Percentiles rank a stretch among this genome's conserved stretches.
phyloP scores from a whole-genome alignment of 345 rosid species.

The Excoecaria cochinchinensis region DNA sequence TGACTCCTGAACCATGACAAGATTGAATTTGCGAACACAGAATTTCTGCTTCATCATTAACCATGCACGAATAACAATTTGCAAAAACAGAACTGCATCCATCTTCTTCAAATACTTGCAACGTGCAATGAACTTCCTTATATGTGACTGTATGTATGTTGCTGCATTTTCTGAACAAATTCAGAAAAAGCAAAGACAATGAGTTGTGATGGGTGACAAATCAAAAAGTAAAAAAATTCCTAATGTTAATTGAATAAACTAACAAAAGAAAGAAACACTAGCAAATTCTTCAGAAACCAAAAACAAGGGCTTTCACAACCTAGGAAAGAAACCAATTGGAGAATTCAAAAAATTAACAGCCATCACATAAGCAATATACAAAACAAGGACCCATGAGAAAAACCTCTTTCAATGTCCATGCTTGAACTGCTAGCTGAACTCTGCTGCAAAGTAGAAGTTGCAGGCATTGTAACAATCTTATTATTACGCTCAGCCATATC shows the following conservation, averaged over 20 bases:
- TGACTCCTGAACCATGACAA: slow-evolving; percentile 23
- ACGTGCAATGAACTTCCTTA: slow-evolving; percentile 47
- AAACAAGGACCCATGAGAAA: slow-evolving; percentile 7
- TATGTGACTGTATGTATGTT: slow-evolving; percentile 57
- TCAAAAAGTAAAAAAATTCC: neutral
- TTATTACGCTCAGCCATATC: slow-evolving; percentile 65
- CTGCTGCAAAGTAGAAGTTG: slow-evolving; percentile 30
- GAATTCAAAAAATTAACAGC: neutral
- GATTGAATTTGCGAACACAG: slow-evolving; percentile 17
- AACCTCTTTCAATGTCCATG: slow-evolving; percentile 47
- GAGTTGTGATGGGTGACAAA: no score
- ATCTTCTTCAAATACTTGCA: slow-evolving; percentile 45
- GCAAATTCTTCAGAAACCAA: neutral
- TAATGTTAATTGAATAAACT: neutral
- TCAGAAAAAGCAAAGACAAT: neutral
- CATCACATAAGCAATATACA: neutral
- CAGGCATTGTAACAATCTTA: slow-evolving; percentile 36
- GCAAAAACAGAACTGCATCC: slow-evolving; percentile 47
- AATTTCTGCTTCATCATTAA: slow-evolving; percentile 45
- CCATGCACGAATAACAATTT: slow-evolving; percentile 56
- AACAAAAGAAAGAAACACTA: neutral
- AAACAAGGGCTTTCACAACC: neutral
- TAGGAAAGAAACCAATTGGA: neutral
- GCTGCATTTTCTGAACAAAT: slow-evolving; percentile 52
- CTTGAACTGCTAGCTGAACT: slow-evolving; percentile 28